Conservation (phyloP, 768 basidiomycete species). For the Russula compacta region DNA sequence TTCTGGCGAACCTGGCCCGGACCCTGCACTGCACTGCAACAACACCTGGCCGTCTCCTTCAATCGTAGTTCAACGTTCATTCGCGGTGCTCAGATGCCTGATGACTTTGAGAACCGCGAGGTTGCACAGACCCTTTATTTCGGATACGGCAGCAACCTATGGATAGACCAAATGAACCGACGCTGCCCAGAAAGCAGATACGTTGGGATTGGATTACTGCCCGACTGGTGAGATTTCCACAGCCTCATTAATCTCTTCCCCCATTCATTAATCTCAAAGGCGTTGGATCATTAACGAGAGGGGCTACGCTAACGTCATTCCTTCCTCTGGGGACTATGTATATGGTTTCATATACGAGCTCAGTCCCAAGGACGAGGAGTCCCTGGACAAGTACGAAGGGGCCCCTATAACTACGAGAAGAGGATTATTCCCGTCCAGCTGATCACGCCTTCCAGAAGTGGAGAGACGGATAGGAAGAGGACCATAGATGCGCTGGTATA, state of each 20-base stretch:
- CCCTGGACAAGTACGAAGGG: constrained; percentile 6
- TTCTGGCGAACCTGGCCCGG: too few species aligned
- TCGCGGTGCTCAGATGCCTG: neutral
- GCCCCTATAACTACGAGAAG: neutral
- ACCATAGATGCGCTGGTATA: constrained; percentile 8
- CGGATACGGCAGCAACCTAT: constrained; percentile 15
- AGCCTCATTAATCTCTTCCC: neutral
- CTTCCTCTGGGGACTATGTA: constrained; percentile 2
- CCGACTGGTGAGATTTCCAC: constrained; percentile 4
- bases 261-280: neutral
- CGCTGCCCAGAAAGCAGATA: constrained; percentile 14
- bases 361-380: neutral
- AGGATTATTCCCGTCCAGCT: neutral
- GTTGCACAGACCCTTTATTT: neutral
- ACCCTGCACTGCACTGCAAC: too few species aligned
- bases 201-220: neutral
- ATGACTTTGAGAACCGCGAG: neutral
- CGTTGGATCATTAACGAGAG: constrained; percentile 15
- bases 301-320: constrained; percentile 7
- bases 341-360: constrained; percentile 13
- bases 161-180: constrained; percentile 16
- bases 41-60: neutral
- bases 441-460: neutral
- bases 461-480: neutral
- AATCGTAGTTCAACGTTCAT: too few species aligned